Evolutionary conservation across 805 yeast genomes (phyloP).

Genomic region (Cyberlindnera veronae): DNA sequence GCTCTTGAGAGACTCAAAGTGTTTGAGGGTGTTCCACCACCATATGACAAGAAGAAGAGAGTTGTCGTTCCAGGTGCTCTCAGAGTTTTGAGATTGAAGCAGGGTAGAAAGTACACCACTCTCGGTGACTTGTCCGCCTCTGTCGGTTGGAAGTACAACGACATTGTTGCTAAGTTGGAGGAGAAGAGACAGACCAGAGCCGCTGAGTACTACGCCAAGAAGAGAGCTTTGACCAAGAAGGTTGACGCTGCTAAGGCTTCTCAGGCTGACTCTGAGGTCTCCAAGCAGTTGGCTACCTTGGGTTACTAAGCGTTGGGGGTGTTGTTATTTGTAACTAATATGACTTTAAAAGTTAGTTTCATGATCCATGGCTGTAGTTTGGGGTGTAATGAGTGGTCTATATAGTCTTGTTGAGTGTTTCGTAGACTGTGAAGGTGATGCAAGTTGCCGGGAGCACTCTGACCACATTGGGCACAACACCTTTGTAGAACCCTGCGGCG

Average conservation of each 20-base stretch:
- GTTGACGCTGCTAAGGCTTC: slow-evolving; percentile 80
- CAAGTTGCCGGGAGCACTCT: slow-evolving; percentile 93
- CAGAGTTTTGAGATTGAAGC: slow-evolving; percentile 98
- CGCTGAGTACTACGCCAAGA: slow-evolving; percentile 98
- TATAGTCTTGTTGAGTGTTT: slow-evolving; percentile 40
- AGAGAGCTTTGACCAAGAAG: slow-evolving; percentile 95
- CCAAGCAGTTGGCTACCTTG: slow-evolving; percentile 90
- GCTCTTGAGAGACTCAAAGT: slow-evolving; percentile 99
- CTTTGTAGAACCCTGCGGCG: slow-evolving; percentile 72
- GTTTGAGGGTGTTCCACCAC: slow-evolving; percentile 99
- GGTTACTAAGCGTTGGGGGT: slow-evolving; percentile 73
- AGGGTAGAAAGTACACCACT: slow-evolving; percentile 99
- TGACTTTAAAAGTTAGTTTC: slow-evolving; percentile 7
- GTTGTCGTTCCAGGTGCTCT: slow-evolving; percentile 99
- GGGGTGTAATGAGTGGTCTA: too few relatives aligned
- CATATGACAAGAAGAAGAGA: slow-evolving; percentile 99
- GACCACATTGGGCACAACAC: slow-evolving; percentile 70
- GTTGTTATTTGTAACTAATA: slow-evolving; percentile 4
- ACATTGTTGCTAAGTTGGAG: slow-evolving; percentile 94
- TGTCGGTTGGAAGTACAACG: slow-evolving; percentile 99
- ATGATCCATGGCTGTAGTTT: too few relatives aligned
- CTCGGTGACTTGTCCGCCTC: slow-evolving; percentile 93
- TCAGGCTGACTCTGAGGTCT: slow-evolving; percentile 85
- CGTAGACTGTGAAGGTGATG: slow-evolving; percentile 84
- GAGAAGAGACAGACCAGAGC: slow-evolving; percentile 99